These are phyloP conservation scores for Alisma plantagoaquatica DNA, from an alignment of 106 monocot species.

Conservation along the genomic window DNA sequence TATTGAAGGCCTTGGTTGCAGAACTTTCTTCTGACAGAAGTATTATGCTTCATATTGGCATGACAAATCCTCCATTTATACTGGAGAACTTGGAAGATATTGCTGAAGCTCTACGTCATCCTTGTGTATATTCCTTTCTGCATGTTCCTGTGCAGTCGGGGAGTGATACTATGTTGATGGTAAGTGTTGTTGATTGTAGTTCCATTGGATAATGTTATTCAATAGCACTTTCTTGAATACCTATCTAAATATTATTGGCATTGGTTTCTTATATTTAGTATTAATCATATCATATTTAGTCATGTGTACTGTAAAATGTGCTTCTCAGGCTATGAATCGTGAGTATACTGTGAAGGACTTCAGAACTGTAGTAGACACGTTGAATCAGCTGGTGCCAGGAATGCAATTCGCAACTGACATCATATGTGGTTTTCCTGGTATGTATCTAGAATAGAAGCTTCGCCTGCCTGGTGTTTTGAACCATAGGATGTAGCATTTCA, in stretches of 20 bases:
- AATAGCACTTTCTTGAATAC: too few relatives aligned
- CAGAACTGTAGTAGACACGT: conserved; percentile 81
- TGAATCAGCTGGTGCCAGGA: conserved; percentile 76
- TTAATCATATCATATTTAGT: background rate
- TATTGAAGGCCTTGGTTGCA: conserved; percentile 68
- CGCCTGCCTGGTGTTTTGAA: too few relatives aligned
- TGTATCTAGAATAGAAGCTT: too few relatives aligned
- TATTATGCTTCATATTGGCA: conserved; percentile 98
- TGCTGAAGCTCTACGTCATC: conserved; percentile 70
- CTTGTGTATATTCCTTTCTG: conserved; percentile 93
- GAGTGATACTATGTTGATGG: conserved; percentile 66
- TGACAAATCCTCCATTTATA: conserved; percentile 99
- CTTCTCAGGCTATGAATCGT: conserved; percentile 83
- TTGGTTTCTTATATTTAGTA: background rate
- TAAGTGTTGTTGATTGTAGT: too few relatives aligned
- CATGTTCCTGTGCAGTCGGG: conserved; percentile 98
- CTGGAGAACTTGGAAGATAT: conserved; percentile 91
- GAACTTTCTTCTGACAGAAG: conserved; percentile 92
- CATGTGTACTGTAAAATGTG: background rate
- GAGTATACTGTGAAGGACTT: conserved; percentile 91
- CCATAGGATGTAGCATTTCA: too few relatives aligned
- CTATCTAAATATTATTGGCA: background rate
- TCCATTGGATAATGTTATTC: too few relatives aligned
- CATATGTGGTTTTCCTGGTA: conserved; percentile 98
- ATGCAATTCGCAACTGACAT: conserved; percentile 99